Evolutionary conservation across 371 early-diverging fungal species (phyloP).

Genomic region (Cokeromyces recurvatus): DNA sequence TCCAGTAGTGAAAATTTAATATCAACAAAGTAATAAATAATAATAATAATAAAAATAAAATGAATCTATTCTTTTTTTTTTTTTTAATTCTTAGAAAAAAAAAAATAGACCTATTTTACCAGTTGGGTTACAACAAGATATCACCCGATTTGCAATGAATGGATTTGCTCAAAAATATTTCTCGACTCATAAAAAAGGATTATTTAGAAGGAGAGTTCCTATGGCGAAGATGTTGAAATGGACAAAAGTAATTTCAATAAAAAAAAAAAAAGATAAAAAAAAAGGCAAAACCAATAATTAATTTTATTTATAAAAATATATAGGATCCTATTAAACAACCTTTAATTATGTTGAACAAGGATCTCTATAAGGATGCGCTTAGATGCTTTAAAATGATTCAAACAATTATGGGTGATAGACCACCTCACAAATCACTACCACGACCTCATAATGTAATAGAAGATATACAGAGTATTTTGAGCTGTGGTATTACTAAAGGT

Average conservation of each 20-base stretch:
- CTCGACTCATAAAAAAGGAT: constrained; percentile 81
- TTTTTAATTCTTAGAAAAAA: too few species aligned
- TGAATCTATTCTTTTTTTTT: too few species aligned
- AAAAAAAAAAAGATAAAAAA: too few species aligned
- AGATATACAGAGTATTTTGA: constrained; percentile 74
- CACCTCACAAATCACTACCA: too few species aligned
- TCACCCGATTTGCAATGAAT: constrained; percentile 81
- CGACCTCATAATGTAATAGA: constrained; percentile 28
- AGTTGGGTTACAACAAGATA: constrained; percentile 61
- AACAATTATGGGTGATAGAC: constrained; percentile 79
- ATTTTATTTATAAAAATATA: background rate
- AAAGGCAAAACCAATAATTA: too few species aligned
- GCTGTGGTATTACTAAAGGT: constrained; percentile 71
- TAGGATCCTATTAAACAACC: constrained; percentile 76
- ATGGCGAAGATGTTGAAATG: constrained; percentile 82
- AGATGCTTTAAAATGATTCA: constrained; percentile 83
- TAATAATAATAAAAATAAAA: too few species aligned
- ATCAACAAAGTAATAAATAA: too few species aligned
- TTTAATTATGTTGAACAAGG: constrained; percentile 74
- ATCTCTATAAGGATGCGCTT: constrained; percentile 78
- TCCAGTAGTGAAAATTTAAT: too few species aligned
- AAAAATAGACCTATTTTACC: constrained; percentile 58
- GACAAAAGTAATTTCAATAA: constrained; percentile 71
- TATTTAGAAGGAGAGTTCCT: constrained; percentile 80
- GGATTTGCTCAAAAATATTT: constrained; percentile 93